Conservation (phyloP, 1,284 basidiomycete species). For the Pascua sp. region DNA sequence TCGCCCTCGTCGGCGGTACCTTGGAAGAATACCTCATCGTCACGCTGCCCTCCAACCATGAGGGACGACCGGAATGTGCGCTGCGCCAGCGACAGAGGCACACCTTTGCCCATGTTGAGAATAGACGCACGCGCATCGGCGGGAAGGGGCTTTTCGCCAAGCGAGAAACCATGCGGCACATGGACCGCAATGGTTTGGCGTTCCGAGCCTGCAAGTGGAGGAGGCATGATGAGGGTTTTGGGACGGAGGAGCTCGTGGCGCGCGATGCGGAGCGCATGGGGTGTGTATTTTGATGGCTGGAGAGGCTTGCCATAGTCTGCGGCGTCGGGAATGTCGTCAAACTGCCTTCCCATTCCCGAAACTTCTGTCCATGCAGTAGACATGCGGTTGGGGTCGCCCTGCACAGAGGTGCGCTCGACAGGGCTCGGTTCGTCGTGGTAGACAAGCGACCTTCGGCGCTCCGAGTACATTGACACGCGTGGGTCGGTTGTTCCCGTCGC, state of each 20-base stretch:
- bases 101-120: slow-evolving; percentile 25
- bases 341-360: background rate
- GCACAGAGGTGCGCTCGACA: too few species aligned
- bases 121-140: slow-evolving; percentile 35
- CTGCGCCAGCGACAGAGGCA: slow-evolving; percentile 35
- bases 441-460: slow-evolving; percentile 3
- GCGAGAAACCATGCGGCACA: slow-evolving; percentile 36
- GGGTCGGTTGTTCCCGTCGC: too few species aligned
- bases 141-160: slow-evolving; percentile 46
- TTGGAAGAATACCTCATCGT: slow-evolving; percentile 22
- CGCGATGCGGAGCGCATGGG: slow-evolving; percentile 14
- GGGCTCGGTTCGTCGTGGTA: background rate
- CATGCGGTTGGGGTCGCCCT: background rate
- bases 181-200: slow-evolving; percentile 13
- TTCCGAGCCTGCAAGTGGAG: slow-evolving; percentile 24
- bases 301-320: slow-evolving; percentile 39
- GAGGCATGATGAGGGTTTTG: slow-evolving; percentile 45
- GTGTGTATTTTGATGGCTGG: slow-evolving; percentile 27
- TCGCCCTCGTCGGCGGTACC: slow-evolving; percentile 21
- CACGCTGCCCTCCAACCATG: slow-evolving; percentile 32
- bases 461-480: background rate
- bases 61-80: slow-evolving; percentile 40
- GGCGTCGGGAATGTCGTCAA: slow-evolving; percentile 34
- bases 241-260: slow-evolving; percentile 38
- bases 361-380: background rate